These are phyloP conservation scores for Phytophthora sojae DNA, from an alignment of 352 stramenopile species.

Conservation along the genomic window DNA sequence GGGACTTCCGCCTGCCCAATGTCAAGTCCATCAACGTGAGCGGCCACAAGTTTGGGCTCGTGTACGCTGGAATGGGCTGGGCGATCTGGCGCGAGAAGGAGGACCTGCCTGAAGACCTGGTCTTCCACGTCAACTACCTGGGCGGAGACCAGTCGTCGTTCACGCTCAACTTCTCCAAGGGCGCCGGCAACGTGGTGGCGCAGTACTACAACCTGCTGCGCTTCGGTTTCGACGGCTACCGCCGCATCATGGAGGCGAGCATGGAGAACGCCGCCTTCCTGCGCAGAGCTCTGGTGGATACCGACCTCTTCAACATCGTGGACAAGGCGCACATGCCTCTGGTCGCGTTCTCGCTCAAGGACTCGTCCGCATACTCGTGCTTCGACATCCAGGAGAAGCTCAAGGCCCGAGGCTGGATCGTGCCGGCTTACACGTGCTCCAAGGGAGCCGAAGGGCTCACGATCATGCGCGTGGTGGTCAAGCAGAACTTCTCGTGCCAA, in stretches of 20 bases:
- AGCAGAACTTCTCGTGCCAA: slow-evolving; percentile 85
- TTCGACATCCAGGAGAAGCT: slow-evolving; percentile 91
- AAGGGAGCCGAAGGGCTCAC: slow-evolving; percentile 71
- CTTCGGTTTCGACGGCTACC: slow-evolving; percentile 55
- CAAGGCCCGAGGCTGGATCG: slow-evolving; percentile 78
- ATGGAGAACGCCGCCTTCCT: slow-evolving; percentile 86
- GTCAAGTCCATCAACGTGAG: slow-evolving; percentile 93
- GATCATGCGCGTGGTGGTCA: slow-evolving; percentile 89
- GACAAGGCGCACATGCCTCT: slow-evolving; percentile 90
- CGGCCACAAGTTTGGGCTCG: slow-evolving; percentile 93
- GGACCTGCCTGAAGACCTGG: slow-evolving; percentile 81
- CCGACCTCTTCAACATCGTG: slow-evolving; percentile 80
- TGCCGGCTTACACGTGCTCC: slow-evolving; percentile 86
- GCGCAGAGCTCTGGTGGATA: slow-evolving; percentile 62
- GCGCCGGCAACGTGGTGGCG: slow-evolving; percentile 57
- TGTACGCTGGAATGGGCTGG: slow-evolving; percentile 92
- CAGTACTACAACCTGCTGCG: slow-evolving; percentile 35
- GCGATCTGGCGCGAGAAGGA: slow-evolving; percentile 79
- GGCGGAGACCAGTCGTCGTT: slow-evolving; percentile 89
- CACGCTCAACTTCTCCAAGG: slow-evolving; percentile 93
- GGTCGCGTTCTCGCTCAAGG: slow-evolving; percentile 80
- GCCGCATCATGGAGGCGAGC: slow-evolving; percentile 82
- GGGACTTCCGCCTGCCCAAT: slow-evolving; percentile 88
- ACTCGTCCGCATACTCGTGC: slow-evolving; percentile 71
- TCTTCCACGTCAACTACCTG: slow-evolving; percentile 57